phyloP scores from a whole-genome alignment of 768 basidiomycete species.

The Tulasnella sp. region DNA sequence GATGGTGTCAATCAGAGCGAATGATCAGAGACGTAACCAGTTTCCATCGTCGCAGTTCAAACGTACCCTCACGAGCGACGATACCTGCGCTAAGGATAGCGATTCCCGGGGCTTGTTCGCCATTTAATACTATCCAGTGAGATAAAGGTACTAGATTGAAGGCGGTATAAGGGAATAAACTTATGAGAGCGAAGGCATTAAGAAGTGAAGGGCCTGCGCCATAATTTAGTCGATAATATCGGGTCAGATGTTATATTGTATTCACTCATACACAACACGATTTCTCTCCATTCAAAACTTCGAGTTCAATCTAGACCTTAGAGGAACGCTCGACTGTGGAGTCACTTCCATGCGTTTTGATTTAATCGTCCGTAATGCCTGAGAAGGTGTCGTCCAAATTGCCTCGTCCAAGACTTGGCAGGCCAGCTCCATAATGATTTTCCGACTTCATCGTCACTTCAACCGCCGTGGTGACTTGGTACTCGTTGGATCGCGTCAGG shows the following conservation, averaged over 20 bases:
- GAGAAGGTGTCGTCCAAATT: not conserved
- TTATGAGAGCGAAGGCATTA: no score
- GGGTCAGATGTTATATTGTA: no score
- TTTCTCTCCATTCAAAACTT: no score
- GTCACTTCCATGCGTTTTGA: not conserved
- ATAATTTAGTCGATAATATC: no score
- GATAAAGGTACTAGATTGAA: no score
- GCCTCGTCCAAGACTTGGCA: not conserved
- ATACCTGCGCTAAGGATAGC: slow-evolving; percentile 77
- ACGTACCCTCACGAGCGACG: slow-evolving; percentile 69
- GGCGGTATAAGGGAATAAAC: no score
- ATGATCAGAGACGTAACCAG: no score
- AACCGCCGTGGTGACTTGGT: not conserved
- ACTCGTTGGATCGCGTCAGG: not conserved
- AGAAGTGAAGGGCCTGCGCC: no score
- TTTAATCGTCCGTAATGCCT: not conserved
- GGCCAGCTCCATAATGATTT: not conserved
- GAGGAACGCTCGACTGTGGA: not conserved
- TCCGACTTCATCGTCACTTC: not conserved
- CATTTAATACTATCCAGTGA: not conserved
- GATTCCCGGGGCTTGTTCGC: slow-evolving; percentile 32
- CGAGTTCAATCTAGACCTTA: not conserved
- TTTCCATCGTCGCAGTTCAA: no score
- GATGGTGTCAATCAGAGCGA: no score
- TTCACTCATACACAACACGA: no score